phyloP scores from a whole-genome alignment of 2,329 filamentous ascomycete species.

The Claviceps sorghi region DNA sequence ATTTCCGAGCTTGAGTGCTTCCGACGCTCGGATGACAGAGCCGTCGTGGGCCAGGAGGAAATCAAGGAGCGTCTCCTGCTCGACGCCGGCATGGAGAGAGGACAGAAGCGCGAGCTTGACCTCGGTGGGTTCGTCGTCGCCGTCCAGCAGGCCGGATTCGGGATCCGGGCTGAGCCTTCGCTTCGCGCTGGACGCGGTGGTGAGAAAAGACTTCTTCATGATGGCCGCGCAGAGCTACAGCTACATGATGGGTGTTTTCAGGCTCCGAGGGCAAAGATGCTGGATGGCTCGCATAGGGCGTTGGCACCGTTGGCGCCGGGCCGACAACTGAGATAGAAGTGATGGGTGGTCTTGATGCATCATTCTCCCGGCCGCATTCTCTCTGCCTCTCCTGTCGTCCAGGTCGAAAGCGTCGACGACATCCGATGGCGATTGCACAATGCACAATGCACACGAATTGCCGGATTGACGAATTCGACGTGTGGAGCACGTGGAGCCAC shows the following conservation, averaged over 20 bases:
- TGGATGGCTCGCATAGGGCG: neutral
- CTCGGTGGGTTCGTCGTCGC: constrained; percentile 56
- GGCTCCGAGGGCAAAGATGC: neutral
- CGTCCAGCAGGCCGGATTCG: constrained; percentile 12
- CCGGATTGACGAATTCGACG: neutral
- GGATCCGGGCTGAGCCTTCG: constrained; percentile 25
- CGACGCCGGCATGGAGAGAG: constrained; percentile 54
- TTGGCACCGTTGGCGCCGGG: neutral
- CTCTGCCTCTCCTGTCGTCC: neutral
- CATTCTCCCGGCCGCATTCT: neutral
- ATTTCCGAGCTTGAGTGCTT: constrained; percentile 30
- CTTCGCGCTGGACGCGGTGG: constrained; percentile 29
- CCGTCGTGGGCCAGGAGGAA: constrained; percentile 65
- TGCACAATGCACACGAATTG: neutral
- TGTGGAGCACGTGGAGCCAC: neutral
- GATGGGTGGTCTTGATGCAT: neutral
- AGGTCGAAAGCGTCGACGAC: neutral
- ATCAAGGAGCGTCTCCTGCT: constrained; percentile 60
- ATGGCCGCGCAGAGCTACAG: neutral
- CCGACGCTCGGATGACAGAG: constrained; percentile 51
- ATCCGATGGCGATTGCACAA: neutral
- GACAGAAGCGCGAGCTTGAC: constrained; percentile 73
- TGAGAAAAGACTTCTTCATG: constrained; percentile 48
- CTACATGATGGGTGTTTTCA: neutral
- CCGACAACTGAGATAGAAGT: neutral